Percentiles rank a stretch among this genome's conserved stretches.
phyloP scores from a whole-genome alignment of 805 yeast species.

The Spathaspora hagerdaliae region DNA sequence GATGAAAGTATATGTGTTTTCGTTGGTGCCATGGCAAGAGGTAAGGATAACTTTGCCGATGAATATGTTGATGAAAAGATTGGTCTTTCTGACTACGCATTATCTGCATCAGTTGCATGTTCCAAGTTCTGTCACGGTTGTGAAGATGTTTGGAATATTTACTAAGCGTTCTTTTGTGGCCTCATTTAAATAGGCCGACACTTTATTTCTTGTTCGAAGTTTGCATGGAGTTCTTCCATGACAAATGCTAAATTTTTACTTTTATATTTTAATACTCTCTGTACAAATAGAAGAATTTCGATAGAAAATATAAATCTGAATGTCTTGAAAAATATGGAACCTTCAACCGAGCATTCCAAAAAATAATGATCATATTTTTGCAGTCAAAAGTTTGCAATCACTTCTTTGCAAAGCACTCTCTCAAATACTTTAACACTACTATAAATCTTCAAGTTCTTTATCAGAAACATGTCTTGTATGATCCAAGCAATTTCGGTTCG shows the following conservation, averaged over 20 bases:
- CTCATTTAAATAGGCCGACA: background rate
- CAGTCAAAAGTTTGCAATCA: background rate
- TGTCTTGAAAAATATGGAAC: too few relatives aligned
- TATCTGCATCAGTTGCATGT: conserved; percentile 97
- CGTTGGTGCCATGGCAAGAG: conserved; percentile 99
- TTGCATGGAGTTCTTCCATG: too few relatives aligned
- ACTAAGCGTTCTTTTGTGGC: conserved; percentile 13
- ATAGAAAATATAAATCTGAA: too few relatives aligned
- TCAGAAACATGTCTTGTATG: conserved; percentile 19
- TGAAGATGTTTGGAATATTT: conserved; percentile 95
- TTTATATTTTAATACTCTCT: too few relatives aligned
- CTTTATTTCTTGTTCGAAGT: background rate
- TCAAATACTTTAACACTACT: too few relatives aligned
- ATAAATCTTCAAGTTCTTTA: too few relatives aligned
- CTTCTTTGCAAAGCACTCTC: too few relatives aligned
- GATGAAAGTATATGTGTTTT: conserved; percentile 96
- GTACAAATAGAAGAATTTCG: background rate
- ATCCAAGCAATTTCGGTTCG: conserved; percentile 47
- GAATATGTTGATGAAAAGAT: conserved; percentile 95
- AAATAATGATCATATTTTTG: background rate
- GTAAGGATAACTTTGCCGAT: conserved; percentile 95
- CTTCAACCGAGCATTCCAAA: background rate
- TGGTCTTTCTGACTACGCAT: conserved; percentile 91
- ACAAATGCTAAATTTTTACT: too few relatives aligned
- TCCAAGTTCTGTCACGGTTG: conserved; percentile 98